Base-by-base conservation (phyloP, 495 filamentous ascomycete species). In the Penicillium robsamsonii region DNA sequence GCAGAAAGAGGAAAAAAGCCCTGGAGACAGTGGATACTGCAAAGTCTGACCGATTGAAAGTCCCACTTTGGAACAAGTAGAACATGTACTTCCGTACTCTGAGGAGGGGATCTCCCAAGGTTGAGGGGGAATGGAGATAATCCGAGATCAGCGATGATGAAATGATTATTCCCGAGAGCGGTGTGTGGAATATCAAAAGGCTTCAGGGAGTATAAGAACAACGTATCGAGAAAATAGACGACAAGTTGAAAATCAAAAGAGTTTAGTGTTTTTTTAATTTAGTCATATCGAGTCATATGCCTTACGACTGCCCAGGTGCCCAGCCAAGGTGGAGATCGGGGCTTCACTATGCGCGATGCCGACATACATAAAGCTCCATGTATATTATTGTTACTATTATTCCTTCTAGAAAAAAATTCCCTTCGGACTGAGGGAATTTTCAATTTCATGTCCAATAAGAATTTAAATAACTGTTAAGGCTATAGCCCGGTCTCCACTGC, bases 91-190 rank as follows among this genome's bases (percentile, higher is more conserved):
- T 2, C 2, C 22, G 22, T 22, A 22, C 2, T 22, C 22, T 25
- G 18, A 18, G 25, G 22, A 22, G 29, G 22, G 38, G 17, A 20
- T 37, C 15, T 22, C 22, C 22, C 22, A 22, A 22, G 22, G 1
- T 22, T 22, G 46, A 42, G 33, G 37, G 24, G 24, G 40, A 58
- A 27, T n/a, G 27, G 27, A 18, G 33, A 53, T 44, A 22, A 22
- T 22, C 22, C 35, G 37, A 25, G 25, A 27, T 27, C 4, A 27
- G 6, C 45, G 49, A 50, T 44, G 52, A 54, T 54, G 56, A 53
- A 54, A 58, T 54, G 50, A 45, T 52, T 38, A 31, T 43, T 18
- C 25, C 43, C 54, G 58, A 53, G 43, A 46, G 58, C 47, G 47
- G 48, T 51, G 42, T 46, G 46, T 15, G 18, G 18, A 31, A 18